Evolutionary conservation across 495 filamentous ascomycete species (phyloP).

Genomic region (Penicillium mononematosum): DNA sequence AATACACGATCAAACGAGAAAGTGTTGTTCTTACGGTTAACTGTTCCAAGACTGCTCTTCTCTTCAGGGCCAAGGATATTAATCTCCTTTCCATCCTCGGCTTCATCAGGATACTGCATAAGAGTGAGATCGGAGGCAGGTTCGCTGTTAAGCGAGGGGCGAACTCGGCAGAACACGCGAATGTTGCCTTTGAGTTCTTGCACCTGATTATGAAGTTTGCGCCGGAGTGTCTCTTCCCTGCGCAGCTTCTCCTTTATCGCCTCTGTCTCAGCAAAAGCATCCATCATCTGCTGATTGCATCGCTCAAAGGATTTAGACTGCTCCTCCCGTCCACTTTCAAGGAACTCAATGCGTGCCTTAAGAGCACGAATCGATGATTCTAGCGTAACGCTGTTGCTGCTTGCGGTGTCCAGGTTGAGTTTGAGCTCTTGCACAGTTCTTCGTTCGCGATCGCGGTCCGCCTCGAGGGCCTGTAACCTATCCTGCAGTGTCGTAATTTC

Average conservation of each 20-base stretch:
- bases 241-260: conserved; percentile 78
- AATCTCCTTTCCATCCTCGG: conserved; percentile 80
- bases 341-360: conserved; percentile 75
- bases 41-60: conserved; percentile 73
- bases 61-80: conserved; percentile 80
- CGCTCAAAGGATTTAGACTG: conserved; percentile 77
- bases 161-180: conserved; percentile 93
- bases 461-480: conserved; percentile 52
- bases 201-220: conserved; percentile 95
- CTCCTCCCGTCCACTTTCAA: conserved; percentile 83
- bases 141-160: conserved; percentile 65
- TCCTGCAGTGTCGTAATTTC: conserved; percentile 55
- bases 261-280: conserved; percentile 66
- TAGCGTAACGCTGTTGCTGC: conserved; percentile 60
- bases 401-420: conserved; percentile 61
- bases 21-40: conserved; percentile 70
- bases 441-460: conserved; percentile 63
- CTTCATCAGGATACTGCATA: conserved; percentile 73
- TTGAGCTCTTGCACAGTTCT: conserved; percentile 53
- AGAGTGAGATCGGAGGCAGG: conserved; percentile 60
- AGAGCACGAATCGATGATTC: conserved; percentile 74
- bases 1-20: conserved; percentile 97
- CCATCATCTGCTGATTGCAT: conserved; percentile 72
- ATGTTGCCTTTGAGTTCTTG: conserved; percentile 99
- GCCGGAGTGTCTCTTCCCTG: conserved; percentile 83